Evolutionary conservation across 495 filamentous ascomycete species (phyloP), one percentile per base, ranked within the genome.

Genomic region (Penicillium odoratum): DNA sequence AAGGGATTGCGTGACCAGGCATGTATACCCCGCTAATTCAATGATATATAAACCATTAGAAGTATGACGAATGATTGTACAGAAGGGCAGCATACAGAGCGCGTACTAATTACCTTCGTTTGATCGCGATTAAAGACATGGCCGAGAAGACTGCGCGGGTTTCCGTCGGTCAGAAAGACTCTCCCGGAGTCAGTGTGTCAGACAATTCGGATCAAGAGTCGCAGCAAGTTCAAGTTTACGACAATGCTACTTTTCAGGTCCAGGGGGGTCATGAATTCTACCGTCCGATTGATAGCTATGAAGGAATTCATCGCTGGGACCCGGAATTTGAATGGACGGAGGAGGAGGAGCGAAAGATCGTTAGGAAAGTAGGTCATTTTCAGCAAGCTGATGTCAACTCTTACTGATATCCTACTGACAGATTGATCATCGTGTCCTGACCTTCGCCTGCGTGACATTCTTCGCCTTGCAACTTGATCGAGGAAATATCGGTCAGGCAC

Each of bases 381-480:
- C 28, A 51, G 67, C 13, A 13, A 29, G 29, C 29, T 2, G 10
- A 38, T 21, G 10, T 3, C 30, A 4, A 51, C 6, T 51, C 30
- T 29, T 18, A 13, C 33, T 43, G 33, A 53, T 11, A 7, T 11
- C 30, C 25, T 16, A 7, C 15, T 36, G 11, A 51, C 62, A 58
- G 72, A 73, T 79, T 53, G 76, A 81, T 49, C 36, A 57, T 13
- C 66, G 69, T 34, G 72, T 87, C 15, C 78, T 74, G 52, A 60
- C 69, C 13, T 80, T 90, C 88, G 70, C 88, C 26, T 63, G 61
- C 28, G 57, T 63, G 34, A 63, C 57, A 8, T 63, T 63, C 49
- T 63, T 90, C 51, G 85, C 85, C 1, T 74, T 91, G 29, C 85
- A 91, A 55, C 70, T 90, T 5, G 88, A 92, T 62, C 78, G 88